phyloP scores from a whole-genome alignment of 345 rosid genomes.

The Conringia planisiliqua region DNA sequence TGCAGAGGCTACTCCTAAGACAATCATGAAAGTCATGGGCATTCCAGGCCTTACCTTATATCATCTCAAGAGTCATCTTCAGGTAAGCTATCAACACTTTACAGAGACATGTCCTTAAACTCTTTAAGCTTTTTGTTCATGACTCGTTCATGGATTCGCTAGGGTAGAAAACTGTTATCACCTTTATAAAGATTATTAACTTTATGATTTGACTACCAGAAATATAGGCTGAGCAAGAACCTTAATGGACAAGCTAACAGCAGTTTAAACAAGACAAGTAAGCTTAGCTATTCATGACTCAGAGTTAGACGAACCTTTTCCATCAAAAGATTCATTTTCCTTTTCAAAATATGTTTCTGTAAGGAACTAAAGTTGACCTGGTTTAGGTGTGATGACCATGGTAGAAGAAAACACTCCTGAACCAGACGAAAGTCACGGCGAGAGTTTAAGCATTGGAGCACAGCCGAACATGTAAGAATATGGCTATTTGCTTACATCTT shows the following conservation, averaged over 20 bases:
- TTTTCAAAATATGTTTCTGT: background rate
- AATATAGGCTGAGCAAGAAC: slow-evolving; percentile 85
- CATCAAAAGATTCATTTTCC: background rate
- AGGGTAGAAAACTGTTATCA: background rate
- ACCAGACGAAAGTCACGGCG: slow-evolving; percentile 48
- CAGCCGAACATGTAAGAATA: slow-evolving; percentile 67
- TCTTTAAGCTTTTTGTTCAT: background rate
- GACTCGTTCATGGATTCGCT: background rate
- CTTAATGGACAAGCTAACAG: slow-evolving; percentile 70
- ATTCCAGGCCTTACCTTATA: slow-evolving; percentile 89
- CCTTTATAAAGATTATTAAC: slow-evolving; percentile 4
- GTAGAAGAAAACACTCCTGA: slow-evolving; percentile 58
- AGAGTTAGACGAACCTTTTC: background rate
- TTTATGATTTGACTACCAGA: slow-evolving; percentile 45
- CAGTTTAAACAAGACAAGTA: slow-evolving; percentile 62
- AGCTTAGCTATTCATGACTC: slow-evolving; percentile 16
- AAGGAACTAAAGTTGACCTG: background rate
- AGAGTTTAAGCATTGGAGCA: slow-evolving; percentile 54
- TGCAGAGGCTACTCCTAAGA: slow-evolving; percentile 94
- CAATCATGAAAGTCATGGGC: slow-evolving; percentile 92
- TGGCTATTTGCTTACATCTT: slow-evolving; percentile 2
- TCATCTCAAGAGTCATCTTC: slow-evolving; percentile 93
- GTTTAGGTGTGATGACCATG: slow-evolving; percentile 44
- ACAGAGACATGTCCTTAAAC: background rate
- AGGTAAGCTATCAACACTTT: slow-evolving; percentile 48